A percentile compares a stretch with the other conserved stretches of the same genome.
These are phyloP conservation scores for Pyrenophora teres DNA, from an alignment of 2,329 filamentous ascomycete genomes.

Conservation along the genomic window DNA sequence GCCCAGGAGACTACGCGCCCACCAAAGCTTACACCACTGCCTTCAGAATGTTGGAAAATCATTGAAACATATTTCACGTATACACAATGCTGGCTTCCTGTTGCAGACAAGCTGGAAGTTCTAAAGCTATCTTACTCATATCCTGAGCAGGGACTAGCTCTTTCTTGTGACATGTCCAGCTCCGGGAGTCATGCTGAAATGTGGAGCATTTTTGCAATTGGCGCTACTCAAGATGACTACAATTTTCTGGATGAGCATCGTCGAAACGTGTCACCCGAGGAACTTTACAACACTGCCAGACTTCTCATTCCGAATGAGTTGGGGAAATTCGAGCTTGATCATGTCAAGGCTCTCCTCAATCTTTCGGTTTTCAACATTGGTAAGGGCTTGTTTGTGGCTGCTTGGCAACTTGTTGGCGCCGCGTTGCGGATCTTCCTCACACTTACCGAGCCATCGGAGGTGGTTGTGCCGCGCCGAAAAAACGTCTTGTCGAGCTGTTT, in stretches of 20 bases:
- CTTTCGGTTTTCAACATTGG: slow-evolving; percentile 67
- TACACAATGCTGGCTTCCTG: slow-evolving; percentile 76
- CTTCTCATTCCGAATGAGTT: slow-evolving; percentile 36
- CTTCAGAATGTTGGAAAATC: slow-evolving; percentile 63
- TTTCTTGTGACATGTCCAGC: slow-evolving; percentile 29
- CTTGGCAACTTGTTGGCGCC: slow-evolving; percentile 68
- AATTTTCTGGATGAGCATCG: background rate
- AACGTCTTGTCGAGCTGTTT: slow-evolving; percentile 62
- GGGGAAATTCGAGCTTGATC: slow-evolving; percentile 41
- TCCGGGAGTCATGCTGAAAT: slow-evolving; percentile 51
- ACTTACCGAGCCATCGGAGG: slow-evolving; percentile 43
- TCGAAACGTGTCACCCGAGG: slow-evolving; percentile 8
- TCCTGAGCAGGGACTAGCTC: slow-evolving; percentile 49
- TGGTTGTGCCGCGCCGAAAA: slow-evolving; percentile 37
- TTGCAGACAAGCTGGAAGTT: slow-evolving; percentile 68
- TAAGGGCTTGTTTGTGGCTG: slow-evolving; percentile 59
- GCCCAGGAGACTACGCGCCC: slow-evolving; percentile 14
- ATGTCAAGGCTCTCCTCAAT: slow-evolving; percentile 50
- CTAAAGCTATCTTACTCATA: slow-evolving; percentile 62
- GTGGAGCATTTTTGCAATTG: slow-evolving; percentile 52
- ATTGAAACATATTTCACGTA: slow-evolving; percentile 66
- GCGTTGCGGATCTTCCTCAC: slow-evolving; percentile 60
- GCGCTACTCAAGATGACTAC: slow-evolving; percentile 30
- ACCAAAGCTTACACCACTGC: slow-evolving; percentile 47
- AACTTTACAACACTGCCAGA: slow-evolving; percentile 31